A percentile compares a stretch with the other conserved stretches of the same genome.
These are phyloP conservation scores for Trifolium repens DNA, from an alignment of 306 rosid species.

Conservation along the genomic window DNA sequence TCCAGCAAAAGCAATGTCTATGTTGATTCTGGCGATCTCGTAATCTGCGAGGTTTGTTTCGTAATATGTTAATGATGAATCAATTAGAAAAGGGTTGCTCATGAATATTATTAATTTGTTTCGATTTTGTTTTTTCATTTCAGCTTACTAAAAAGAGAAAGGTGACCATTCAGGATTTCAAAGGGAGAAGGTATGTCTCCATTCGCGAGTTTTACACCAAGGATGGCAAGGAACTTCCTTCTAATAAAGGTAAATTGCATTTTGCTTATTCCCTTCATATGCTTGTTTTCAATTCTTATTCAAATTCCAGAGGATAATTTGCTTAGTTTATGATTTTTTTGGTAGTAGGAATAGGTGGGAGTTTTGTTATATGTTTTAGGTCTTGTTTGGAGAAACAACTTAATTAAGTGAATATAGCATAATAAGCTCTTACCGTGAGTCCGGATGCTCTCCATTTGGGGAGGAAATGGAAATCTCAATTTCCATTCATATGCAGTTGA, in stretches of 20 bases:
- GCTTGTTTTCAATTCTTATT: conserved; percentile 9
- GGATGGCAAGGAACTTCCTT: conserved; percentile 84
- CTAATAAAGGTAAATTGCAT: conserved; percentile 64
- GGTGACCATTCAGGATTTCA: conserved; percentile 85
- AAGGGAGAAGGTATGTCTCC: conserved; percentile 78
- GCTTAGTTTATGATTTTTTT: no score
- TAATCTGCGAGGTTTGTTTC: conserved; percentile 73
- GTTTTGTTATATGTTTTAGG: no score
- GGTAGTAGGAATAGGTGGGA: no score
- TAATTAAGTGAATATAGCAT: no score
- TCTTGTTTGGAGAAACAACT: no score
- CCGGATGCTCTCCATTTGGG: no score
- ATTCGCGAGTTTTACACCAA: conserved; percentile 72
- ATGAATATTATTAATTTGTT: not conserved
- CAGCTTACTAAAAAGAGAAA: conserved; percentile 77
- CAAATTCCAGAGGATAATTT: not conserved
- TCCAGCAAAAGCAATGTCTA: conserved; percentile 61
- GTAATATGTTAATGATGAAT: not conserved
- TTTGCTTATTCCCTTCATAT: not conserved
- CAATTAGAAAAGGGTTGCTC: not conserved
- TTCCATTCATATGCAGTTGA: no score
- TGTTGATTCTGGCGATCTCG: conserved; percentile 68
- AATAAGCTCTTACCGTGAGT: no score
- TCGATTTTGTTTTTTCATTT: conserved; percentile 11
- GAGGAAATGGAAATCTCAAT: no score